Evolutionary conservation across 345 rosid genomes (phyloP), one percentile per base, ranked within the genome.

Genomic region (Ceriops decandra): DNA sequence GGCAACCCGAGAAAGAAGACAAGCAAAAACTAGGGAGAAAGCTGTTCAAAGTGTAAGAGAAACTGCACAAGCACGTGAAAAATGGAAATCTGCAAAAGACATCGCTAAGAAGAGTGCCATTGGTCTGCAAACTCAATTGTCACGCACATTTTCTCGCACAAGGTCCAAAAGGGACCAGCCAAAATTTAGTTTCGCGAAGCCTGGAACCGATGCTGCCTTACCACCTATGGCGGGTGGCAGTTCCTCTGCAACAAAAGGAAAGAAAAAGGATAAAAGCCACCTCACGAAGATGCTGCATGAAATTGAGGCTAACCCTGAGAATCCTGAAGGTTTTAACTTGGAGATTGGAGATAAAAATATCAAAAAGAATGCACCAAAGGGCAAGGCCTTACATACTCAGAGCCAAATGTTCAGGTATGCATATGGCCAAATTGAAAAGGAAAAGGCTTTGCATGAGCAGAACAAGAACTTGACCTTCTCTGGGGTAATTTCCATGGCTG

Each of bases 381-480:
- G 97, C 10, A 95, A 88, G 77, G 67, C 81, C 13, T 74, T 91
- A 80, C 98, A 92, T 76, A 88, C 97, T 2, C 96, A 92, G 71
- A 95, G 99, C 72, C 98, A 95, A 81, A 92, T 92, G 86, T 92
- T 90, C 78, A 84, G 91, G 73, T 95, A 95, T 49, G 98, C 99
- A 13, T 95, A 91, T 70, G 88, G 86, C 36, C 96, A 91, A 80
- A 91, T 91, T 2, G 98, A 95, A 81, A 90, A 84, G 79, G 99
- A 95, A 71, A 95, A 95, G 57, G 91, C 91, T 10, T 28, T 88
- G 83, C 95, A 95, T 69, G 98, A 95, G 79, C 86, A 88, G 77
- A 88, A 88, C 73, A 82, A 85, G 82, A 83, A 92, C 80, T 78
- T 95, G 78, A 90, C 98, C 58, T 92, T 85, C 82, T 92, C 98